Conservation (phyloP, 2,329 filamentous ascomycete species). For the Penicillium sp. region DNA sequence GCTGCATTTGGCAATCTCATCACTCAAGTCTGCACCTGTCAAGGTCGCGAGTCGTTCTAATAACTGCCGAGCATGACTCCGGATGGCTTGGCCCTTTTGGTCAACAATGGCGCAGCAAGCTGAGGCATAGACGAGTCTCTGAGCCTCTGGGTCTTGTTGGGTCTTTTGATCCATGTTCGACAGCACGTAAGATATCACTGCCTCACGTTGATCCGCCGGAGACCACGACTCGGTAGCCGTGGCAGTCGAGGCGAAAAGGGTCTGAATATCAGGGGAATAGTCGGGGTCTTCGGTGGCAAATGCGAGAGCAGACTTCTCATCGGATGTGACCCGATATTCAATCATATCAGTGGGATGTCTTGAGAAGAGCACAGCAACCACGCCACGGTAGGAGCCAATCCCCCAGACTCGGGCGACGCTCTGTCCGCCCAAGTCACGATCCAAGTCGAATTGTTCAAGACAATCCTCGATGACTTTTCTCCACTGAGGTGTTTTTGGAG, state of each 20-base stretch:
- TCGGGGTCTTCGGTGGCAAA: constrained; percentile 33
- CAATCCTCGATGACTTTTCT: constrained; percentile 33
- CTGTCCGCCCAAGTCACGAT: constrained; percentile 53
- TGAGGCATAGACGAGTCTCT: constrained; percentile 40
- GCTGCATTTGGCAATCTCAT: constrained; percentile 36
- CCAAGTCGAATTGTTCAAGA: constrained; percentile 51
- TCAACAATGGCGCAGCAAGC: constrained; percentile 40
- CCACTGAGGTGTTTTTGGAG: constrained; percentile 29
- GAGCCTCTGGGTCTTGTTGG: constrained; percentile 25
- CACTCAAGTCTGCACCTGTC: constrained; percentile 34
- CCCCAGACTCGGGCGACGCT: constrained; percentile 58
- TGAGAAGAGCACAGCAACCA: constrained; percentile 53
- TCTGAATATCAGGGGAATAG: constrained; percentile 9
- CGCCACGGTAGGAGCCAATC: constrained; percentile 51
- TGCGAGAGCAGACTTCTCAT: constrained; percentile 46
- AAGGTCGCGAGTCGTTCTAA: constrained; percentile 31
- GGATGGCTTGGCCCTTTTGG: constrained; percentile 25
- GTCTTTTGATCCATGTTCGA: constrained; percentile 16
- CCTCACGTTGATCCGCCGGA: constrained; percentile 23
- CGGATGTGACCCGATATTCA: constrained; percentile 55
- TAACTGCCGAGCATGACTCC: constrained; percentile 26
- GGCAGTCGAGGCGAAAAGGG: constrained; percentile 11
- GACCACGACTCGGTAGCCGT: constrained; percentile 19
- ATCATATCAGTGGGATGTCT: constrained; percentile 60
- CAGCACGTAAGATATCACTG: constrained; percentile 34